Conservation (phyloP, 306 rosid species). For the Inga leiocalycina region DNA sequence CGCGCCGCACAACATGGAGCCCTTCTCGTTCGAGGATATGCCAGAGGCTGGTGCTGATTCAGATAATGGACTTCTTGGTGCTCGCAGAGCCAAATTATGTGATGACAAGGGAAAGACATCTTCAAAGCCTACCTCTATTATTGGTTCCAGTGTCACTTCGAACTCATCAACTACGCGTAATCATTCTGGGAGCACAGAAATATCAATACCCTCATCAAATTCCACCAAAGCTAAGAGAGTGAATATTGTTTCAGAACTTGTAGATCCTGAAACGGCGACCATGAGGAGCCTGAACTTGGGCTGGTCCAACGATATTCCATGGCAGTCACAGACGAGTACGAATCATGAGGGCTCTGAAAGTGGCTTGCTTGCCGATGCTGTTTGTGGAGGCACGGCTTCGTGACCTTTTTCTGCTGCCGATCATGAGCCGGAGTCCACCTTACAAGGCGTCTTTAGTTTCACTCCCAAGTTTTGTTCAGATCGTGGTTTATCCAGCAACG, state of each 20-base stretch:
- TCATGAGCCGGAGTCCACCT: constrained; percentile 11
- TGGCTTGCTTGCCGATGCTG: constrained; percentile 28
- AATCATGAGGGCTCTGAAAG: constrained; percentile 28
- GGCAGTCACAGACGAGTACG: constrained; percentile 35
- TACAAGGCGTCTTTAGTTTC: no score
- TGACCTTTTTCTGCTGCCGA: constrained; percentile 39
- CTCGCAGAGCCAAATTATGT: constrained; percentile 61
- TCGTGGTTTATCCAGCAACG: constrained; percentile 31
- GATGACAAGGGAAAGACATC: constrained; percentile 42
- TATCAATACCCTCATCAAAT: neutral
- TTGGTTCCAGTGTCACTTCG: constrained; percentile 15
- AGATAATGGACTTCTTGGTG: constrained; percentile 56
- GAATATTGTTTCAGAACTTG: constrained; percentile 23
- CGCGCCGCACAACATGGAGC: constrained; percentile 35
- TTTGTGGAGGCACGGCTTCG: neutral
- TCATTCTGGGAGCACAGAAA: constrained; percentile 28
- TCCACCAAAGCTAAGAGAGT: constrained; percentile 29
- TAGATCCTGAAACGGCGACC: neutral
- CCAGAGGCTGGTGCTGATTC: constrained; percentile 37
- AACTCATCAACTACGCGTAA: constrained; percentile 34
- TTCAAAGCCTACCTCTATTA: constrained; percentile 21
- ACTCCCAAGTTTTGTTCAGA: neutral
- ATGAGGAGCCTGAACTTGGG: constrained; percentile 14
- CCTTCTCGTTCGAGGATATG: constrained; percentile 63
- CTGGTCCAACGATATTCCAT: constrained; percentile 46